Percentiles rank a stretch among this genome's conserved stretches.
These are phyloP conservation scores for Teratosphaeria zuluensis DNA, from an alignment of 2,329 filamentous ascomycete genomes.

Conservation along the genomic window DNA sequence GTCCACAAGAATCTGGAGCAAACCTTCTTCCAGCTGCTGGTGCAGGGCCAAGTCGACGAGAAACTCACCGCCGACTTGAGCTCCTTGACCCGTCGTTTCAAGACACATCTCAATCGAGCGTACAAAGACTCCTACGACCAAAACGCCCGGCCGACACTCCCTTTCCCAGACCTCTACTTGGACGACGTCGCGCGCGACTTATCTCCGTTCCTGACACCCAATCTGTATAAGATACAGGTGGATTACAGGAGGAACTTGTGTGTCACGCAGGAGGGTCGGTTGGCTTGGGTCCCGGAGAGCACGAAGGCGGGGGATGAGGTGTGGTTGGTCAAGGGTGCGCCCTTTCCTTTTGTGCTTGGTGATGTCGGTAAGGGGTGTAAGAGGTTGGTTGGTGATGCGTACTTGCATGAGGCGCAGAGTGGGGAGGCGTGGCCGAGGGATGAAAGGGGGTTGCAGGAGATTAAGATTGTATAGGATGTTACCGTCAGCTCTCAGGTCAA, in stretches of 20 bases:
- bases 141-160: neutral
- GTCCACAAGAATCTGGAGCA: neutral
- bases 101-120: neutral
- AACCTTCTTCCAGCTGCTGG: neutral
- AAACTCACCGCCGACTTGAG: neutral
- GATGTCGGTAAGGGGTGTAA: neutral
- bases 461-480: neutral
- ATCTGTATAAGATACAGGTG: neutral
- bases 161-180: neutral
- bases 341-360: neutral
- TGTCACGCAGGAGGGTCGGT: neutral
- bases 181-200: neutral
- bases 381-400: slow-evolving; percentile 1
- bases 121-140: neutral
- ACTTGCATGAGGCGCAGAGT: slow-evolving; percentile 1
- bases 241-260: neutral
- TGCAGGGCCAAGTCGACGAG: neutral
- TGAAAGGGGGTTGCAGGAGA: neutral
- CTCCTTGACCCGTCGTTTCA: neutral
- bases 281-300: slow-evolving; percentile 1
- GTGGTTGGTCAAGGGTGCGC: slow-evolving; percentile 1
- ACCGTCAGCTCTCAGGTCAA: neutral
- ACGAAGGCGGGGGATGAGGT: neutral
- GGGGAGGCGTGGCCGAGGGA: slow-evolving; percentile 2
- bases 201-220: neutral